Evolutionary conservation across 1,284 basidiomycete species (phyloP).

Genomic region (Ustilago trichophora): DNA sequence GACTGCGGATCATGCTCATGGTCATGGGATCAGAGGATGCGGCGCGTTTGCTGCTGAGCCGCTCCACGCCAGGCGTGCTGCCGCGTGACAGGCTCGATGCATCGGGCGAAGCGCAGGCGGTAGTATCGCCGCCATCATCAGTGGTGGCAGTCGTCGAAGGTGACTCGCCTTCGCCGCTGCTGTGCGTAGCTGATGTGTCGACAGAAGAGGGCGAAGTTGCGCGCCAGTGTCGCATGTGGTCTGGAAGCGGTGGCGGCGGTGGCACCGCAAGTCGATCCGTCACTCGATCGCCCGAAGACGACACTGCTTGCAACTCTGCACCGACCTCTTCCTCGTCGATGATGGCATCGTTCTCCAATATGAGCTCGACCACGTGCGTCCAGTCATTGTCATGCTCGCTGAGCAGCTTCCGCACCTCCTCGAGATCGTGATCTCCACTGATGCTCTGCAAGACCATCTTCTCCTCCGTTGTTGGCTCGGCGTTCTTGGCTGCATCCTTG

Average conservation of each 20-base stretch:
- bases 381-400: constrained; percentile 43
- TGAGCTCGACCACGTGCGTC: constrained; percentile 49
- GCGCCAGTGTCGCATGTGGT: constrained; percentile 54
- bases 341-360: constrained; percentile 40
- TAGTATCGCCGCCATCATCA: constrained; percentile 46
- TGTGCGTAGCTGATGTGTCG: constrained; percentile 51
- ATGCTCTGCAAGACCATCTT: constrained; percentile 54
- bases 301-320: constrained; percentile 34
- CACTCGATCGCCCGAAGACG: neutral
- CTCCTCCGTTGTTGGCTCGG: constrained; percentile 41
- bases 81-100: constrained; percentile 27
- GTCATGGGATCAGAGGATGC: constrained; percentile 51
- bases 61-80: constrained; percentile 42
- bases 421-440: constrained; percentile 31
- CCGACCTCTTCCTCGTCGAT: constrained; percentile 41
- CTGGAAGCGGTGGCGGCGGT: constrained; percentile 42
- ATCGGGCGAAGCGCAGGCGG: constrained; percentile 32
- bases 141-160: constrained; percentile 52
- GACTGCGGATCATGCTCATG: constrained; percentile 49
- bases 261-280: constrained; percentile 17
- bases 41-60: constrained; percentile 46
- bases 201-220: constrained; percentile 55
- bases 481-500: constrained; percentile 1
- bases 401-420: constrained; percentile 40
- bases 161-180: constrained; percentile 50